These are phyloP conservation scores for Quercus aquifolioides DNA, from an alignment of 306 rosid genomes.

Conservation along the genomic window DNA sequence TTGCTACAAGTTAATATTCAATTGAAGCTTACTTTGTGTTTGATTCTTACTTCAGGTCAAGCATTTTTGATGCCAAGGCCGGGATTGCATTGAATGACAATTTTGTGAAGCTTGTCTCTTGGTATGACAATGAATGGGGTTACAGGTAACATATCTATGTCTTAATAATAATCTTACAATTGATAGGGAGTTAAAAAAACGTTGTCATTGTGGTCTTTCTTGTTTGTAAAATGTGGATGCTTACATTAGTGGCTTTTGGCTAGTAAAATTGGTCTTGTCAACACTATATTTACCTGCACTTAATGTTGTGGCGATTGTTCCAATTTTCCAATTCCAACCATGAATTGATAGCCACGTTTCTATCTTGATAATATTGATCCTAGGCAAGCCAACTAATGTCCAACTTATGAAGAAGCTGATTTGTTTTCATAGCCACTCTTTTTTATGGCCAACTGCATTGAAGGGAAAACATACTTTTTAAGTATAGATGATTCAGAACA, in stretches of 20 bases:
- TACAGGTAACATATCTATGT: constrained; percentile 38
- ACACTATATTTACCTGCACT: not conserved
- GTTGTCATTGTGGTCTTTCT: not conserved
- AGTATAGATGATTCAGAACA: too few species aligned
- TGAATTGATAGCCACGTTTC: too few species aligned
- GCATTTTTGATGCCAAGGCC: constrained; percentile 59
- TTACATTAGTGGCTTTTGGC: not conserved
- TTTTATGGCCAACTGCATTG: too few species aligned
- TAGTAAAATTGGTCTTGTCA: not conserved
- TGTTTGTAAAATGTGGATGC: not conserved
- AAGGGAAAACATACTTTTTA: too few species aligned
- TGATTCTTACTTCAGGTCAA: constrained; percentile 31
- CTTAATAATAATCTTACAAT: not conserved
- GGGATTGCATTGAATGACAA: constrained; percentile 67
- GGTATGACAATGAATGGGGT: constrained; percentile 75
- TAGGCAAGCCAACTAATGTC: too few species aligned
- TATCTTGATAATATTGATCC: too few species aligned
- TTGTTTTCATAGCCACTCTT: too few species aligned
- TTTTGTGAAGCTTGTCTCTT: constrained; percentile 62
- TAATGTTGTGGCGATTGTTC: too few species aligned
- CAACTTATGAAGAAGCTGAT: too few species aligned
- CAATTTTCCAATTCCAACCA: too few species aligned
- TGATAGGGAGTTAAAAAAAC: too few species aligned
- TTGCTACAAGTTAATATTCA: not conserved
- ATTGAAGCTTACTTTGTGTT: constrained; percentile 20